Conservation (phyloP, 2,329 filamentous ascomycete genomes). For the Sclerotinia minor region DNA sequence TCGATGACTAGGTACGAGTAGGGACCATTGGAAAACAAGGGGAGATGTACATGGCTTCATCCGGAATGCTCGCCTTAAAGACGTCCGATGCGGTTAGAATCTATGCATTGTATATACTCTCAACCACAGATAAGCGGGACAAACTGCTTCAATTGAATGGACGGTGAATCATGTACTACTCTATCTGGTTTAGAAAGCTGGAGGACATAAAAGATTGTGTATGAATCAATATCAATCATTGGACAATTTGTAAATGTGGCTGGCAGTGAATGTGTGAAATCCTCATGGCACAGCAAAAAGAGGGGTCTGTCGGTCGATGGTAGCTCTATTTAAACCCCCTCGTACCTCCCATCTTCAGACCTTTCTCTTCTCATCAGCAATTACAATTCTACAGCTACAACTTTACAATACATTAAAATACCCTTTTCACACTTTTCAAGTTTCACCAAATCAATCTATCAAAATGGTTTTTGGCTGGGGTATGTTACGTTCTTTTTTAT, state of each 20-base stretch:
- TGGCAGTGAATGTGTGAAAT: not conserved
- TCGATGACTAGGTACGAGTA: not conserved
- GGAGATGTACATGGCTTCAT: not conserved
- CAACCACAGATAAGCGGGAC: not conserved
- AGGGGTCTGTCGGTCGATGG: not conserved
- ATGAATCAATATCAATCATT: too few relatives aligned
- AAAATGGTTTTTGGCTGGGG: constrained; percentile 39
- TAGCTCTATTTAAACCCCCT: constrained; percentile 26
- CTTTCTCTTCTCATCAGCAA: constrained; percentile 1
- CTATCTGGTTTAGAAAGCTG: not conserved
- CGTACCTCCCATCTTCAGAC: not conserved
- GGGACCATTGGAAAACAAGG: not conserved
- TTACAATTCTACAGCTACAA: not conserved
- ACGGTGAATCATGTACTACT: constrained; percentile 1
- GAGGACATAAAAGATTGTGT: too few relatives aligned
- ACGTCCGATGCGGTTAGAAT: not conserved
- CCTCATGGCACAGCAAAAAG: not conserved
- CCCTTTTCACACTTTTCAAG: constrained; percentile 9
- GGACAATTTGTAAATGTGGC: not conserved
- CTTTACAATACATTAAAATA: not conserved
- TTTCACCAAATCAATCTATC: constrained; percentile 28
- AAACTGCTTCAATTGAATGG: not conserved
- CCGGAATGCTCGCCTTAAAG: not conserved
- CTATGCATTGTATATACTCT: not conserved
- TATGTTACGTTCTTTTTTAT: constrained; percentile 18